Percentiles rank a stretch among this genome's conserved stretches.
Evolutionary conservation across 1,139 yeast species (phyloP).

Genomic region (Scheffersomyces illinoinensis): DNA sequence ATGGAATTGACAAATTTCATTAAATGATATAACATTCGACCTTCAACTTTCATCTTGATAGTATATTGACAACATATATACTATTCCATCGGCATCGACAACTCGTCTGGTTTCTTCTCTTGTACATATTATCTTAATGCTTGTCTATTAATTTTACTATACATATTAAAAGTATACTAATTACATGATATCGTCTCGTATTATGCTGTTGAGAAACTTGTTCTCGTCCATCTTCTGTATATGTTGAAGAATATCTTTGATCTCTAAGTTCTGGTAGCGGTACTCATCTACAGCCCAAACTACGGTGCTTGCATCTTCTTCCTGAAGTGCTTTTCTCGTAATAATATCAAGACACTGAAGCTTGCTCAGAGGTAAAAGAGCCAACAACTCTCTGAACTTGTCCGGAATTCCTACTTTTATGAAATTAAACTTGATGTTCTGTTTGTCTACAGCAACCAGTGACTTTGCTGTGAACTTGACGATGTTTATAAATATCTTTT

Average conservation of each 20-base stretch:
- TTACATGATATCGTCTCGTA: neutral
- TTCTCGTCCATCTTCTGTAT: constrained; percentile 6
- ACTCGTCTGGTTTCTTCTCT: neutral
- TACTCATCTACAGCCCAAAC: constrained; percentile 38
- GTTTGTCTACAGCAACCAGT: constrained; percentile 2
- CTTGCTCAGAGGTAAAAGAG: constrained; percentile 11
- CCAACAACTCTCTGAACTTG: constrained; percentile 12
- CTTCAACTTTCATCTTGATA: neutral
- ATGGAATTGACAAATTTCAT: neutral
- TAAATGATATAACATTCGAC: too few relatives aligned
- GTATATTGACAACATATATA: neutral
- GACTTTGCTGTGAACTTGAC: constrained; percentile 8
- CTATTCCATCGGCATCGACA: neutral
- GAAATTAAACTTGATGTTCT: constrained; percentile 10
- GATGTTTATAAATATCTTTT: constrained; percentile 12
- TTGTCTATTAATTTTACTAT: neutral
- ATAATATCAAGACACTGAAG: constrained; percentile 19
- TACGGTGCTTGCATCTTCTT: constrained; percentile 23
- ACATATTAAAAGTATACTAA: neutral
- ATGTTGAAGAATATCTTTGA: constrained; percentile 20
- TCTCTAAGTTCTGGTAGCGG: constrained; percentile 28
- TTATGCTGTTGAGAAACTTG: constrained; percentile 7
- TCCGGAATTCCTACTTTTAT: constrained; percentile 14
- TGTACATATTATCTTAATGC: neutral
- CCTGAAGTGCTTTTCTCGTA: constrained; percentile 21